phyloP scores from a whole-genome alignment of 306 rosid species.

The Lathyrus aphaca region DNA sequence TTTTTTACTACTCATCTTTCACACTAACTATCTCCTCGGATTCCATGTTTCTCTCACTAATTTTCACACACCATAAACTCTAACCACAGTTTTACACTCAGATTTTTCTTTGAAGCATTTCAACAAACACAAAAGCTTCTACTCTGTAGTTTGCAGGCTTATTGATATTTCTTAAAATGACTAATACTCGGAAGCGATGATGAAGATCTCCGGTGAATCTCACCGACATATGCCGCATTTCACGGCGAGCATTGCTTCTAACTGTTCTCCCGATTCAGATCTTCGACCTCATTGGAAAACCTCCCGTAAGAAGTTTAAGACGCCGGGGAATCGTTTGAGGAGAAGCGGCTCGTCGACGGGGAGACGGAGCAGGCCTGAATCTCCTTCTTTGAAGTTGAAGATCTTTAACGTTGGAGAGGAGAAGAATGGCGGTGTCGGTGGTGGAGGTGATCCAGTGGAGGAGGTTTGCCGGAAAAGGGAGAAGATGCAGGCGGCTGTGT shows the following conservation, averaged over 20 bases:
- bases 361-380: slow-evolving; percentile 74
- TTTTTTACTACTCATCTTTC: too few species aligned
- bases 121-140: too few species aligned
- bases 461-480: slow-evolving; percentile 41
- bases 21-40: too few species aligned
- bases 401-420: slow-evolving; percentile 36
- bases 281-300: slow-evolving; percentile 49
- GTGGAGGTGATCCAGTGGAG: slow-evolving; percentile 41
- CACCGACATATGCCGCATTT: slow-evolving; percentile 44
- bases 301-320: slow-evolving; percentile 45
- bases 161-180: slow-evolving; percentile 43
- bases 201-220: slow-evolving; percentile 64
- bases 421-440: background rate
- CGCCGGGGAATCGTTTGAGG: slow-evolving; percentile 48
- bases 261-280: slow-evolving; percentile 63
- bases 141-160: too few species aligned
- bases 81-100: too few species aligned
- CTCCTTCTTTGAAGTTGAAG: slow-evolving; percentile 79
- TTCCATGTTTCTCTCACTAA: too few species aligned
- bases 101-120: too few species aligned
- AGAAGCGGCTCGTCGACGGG: slow-evolving; percentile 45
- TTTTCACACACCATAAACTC: too few species aligned
- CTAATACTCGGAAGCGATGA: slow-evolving; percentile 50
- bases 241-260: slow-evolving; percentile 37
- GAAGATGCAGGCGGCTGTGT: slow-evolving; percentile 39